Percentiles rank a stretch among this genome's conserved stretches.
These are phyloP conservation scores for Naganishia friedmannii DNA, from an alignment of 768 basidiomycete genomes.

Conservation along the genomic window DNA sequence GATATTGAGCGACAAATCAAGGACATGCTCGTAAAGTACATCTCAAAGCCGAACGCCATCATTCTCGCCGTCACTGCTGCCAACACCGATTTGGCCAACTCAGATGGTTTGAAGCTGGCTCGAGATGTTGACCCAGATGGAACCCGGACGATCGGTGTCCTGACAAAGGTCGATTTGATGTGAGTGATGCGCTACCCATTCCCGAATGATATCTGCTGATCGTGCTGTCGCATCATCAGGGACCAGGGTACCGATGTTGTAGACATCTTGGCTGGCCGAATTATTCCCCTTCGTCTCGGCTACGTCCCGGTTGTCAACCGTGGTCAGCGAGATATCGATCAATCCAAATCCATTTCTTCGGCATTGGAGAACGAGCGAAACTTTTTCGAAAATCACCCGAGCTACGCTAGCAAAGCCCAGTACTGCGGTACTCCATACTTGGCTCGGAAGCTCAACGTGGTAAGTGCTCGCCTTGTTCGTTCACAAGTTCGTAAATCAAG, in stretches of 20 bases:
- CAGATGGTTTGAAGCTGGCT: slow-evolving; percentile 92
- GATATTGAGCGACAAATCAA: slow-evolving; percentile 97
- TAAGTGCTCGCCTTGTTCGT: slow-evolving; percentile 51
- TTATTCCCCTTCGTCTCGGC: slow-evolving; percentile 91
- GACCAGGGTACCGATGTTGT: slow-evolving; percentile 97
- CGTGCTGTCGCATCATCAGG: slow-evolving; percentile 57
- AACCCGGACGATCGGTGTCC: slow-evolving; percentile 91
- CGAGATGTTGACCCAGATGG: slow-evolving; percentile 97
- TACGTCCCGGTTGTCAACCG: slow-evolving; percentile 99
- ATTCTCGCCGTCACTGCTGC: slow-evolving; percentile 93
- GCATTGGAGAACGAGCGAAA: slow-evolving; percentile 86
- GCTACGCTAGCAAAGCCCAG: slow-evolving; percentile 88
- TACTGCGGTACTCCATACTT: slow-evolving; percentile 97
- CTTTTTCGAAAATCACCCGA: slow-evolving; percentile 91
- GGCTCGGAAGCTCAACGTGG: slow-evolving; percentile 90
- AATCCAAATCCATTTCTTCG: slow-evolving; percentile 72
- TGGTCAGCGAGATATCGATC: slow-evolving; percentile 94
- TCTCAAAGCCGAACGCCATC: slow-evolving; percentile 91
- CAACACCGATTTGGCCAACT: slow-evolving; percentile 96
- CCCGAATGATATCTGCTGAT: not conserved
- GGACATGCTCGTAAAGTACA: slow-evolving; percentile 94
- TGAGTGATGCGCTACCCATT: slow-evolving; percentile 55
- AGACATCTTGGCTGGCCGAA: slow-evolving; percentile 93
- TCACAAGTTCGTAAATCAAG: not conserved
- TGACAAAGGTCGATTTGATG: slow-evolving; percentile 99